phyloP scores from a whole-genome alignment of 2,329 filamentous ascomycete species.

The Plenodomus biglobosus region DNA sequence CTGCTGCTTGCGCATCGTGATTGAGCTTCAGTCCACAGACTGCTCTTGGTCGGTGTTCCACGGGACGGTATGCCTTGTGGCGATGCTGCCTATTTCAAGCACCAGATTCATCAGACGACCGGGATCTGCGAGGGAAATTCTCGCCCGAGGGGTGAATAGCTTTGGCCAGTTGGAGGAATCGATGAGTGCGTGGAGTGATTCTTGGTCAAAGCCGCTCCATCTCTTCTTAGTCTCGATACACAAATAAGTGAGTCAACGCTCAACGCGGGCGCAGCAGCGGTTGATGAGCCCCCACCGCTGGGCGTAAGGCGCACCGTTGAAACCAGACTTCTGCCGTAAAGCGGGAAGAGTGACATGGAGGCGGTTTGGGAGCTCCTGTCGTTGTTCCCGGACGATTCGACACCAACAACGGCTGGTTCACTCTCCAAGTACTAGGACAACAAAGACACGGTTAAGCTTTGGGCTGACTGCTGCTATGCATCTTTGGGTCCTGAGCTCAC shows the following conservation, averaged over 20 bases:
- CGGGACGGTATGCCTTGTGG: not conserved
- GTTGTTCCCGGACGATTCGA: constrained; percentile 1
- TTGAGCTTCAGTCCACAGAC: too few relatives aligned
- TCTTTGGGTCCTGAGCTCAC: constrained; percentile 19
- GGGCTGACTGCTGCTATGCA: constrained; percentile 22
- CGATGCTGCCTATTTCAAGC: not conserved
- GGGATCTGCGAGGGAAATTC: not conserved
- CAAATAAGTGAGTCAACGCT: not conserved
- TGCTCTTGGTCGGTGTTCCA: not conserved
- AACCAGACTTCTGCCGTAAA: constrained; percentile 1
- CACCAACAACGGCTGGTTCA: constrained; percentile 10
- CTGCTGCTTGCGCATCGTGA: too few relatives aligned
- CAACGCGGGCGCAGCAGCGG: constrained; percentile 22
- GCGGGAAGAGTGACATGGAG: constrained; percentile 5
- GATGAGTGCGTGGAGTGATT: not conserved
- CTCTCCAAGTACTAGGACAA: not conserved
- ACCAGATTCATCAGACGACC: not conserved
- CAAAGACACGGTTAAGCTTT: constrained; percentile 24
- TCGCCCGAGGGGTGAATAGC: not conserved
- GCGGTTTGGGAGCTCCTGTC: constrained; percentile 3
- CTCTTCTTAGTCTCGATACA: not conserved
- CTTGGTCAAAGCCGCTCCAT: not conserved
- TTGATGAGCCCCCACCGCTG: constrained; percentile 18
- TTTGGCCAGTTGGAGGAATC: not conserved
- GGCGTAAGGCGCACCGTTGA: constrained; percentile 20